These are phyloP conservation scores for Russula compacta DNA, from an alignment of 768 basidiomycete species.

Conservation along the genomic window DNA sequence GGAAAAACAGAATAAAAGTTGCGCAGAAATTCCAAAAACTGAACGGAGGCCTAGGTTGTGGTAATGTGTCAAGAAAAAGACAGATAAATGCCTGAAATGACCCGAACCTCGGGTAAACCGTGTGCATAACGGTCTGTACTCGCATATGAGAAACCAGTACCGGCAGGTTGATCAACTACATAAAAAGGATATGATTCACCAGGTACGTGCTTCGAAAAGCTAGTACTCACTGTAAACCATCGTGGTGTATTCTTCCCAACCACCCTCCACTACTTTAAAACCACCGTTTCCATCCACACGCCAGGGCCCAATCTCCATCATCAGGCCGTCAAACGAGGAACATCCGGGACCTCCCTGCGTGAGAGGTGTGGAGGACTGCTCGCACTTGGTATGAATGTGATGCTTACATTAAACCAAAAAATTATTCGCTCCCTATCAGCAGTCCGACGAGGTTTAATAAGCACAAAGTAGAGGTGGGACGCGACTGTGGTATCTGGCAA, in stretches of 20 bases:
- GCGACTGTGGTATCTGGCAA: slow-evolving; percentile 50
- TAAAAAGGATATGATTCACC: not conserved
- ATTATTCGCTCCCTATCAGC: slow-evolving; percentile 89
- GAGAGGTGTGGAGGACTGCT: not conserved
- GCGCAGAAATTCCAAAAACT: slow-evolving; percentile 73
- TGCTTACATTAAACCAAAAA: slow-evolving; percentile 96
- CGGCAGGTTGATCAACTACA: slow-evolving; percentile 94
- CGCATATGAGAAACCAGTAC: slow-evolving; percentile 88
- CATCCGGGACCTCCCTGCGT: slow-evolving; percentile 90
- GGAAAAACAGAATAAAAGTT: slow-evolving; percentile 92
- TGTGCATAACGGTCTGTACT: slow-evolving; percentile 81
- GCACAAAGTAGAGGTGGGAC: slow-evolving; percentile 80
- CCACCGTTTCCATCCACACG: slow-evolving; percentile 63
- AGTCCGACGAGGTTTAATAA: slow-evolving; percentile 75
- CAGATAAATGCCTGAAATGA: not conserved
- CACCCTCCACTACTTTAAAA: slow-evolving; percentile 68
- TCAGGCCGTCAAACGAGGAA: slow-evolving; percentile 91
- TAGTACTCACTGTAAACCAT: slow-evolving; percentile 76
- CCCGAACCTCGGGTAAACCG: slow-evolving; percentile 55
- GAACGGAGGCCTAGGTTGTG: slow-evolving; percentile 51
- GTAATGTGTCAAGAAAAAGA: slow-evolving; percentile 7
- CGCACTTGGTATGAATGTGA: not conserved
- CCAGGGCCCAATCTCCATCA: slow-evolving; percentile 99
- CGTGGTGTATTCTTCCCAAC: slow-evolving; percentile 96
- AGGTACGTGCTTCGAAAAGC: not conserved